phyloP scores from a whole-genome alignment of 139 green algal species.

The Monoraphidium neglectum region DNA sequence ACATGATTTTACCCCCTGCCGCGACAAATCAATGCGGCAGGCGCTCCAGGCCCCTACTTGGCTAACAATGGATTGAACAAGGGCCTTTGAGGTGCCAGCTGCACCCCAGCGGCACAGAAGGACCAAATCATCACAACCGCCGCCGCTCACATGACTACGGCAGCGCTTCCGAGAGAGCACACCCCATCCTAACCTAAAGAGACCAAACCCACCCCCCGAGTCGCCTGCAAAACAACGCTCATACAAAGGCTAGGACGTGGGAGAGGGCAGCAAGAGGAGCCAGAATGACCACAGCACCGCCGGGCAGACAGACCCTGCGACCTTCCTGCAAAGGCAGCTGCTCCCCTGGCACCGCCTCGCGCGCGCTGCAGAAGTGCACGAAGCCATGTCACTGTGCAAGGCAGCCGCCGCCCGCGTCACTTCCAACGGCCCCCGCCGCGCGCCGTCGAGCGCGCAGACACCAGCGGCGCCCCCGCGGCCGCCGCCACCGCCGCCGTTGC shows the following conservation, averaged over 20 bases:
- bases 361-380: no score
- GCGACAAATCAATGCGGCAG: background rate
- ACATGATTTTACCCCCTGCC: background rate
- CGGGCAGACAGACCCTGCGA: no score
- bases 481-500: background rate
- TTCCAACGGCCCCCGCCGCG: background rate
- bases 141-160: background rate
- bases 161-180: no score
- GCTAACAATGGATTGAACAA: background rate
- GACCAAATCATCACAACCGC: background rate
- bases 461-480: background rate
- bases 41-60: background rate
- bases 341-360: no score
- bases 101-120: background rate
- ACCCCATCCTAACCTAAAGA: conserved; percentile 2
- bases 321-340: no score
- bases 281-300: no score
- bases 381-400: no score
- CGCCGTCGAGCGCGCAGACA: background rate
- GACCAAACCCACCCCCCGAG: background rate
- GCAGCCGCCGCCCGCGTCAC: no score
- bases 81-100: background rate
- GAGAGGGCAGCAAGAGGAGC: no score
- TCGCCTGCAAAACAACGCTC: no score
- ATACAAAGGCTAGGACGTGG: no score